Evolutionary conservation across 495 filamentous ascomycete species (phyloP).

Genomic region (Thozetella sp.): DNA sequence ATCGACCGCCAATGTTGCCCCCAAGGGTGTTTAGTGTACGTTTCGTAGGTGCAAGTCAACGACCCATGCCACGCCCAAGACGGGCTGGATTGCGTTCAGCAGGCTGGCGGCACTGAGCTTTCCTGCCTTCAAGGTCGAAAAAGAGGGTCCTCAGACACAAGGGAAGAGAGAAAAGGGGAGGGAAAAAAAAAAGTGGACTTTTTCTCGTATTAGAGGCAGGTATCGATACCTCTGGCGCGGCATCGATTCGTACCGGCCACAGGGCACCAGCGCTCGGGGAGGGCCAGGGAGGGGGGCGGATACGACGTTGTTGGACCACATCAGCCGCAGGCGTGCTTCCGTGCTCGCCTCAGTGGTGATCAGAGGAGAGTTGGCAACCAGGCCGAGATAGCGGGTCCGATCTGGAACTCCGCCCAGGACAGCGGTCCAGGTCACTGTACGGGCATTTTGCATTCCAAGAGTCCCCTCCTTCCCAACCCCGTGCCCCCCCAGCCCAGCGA

Average conservation of each 20-base stretch:
- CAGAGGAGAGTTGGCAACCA: neutral
- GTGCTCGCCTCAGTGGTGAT: neutral
- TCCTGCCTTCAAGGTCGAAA: too few relatives aligned
- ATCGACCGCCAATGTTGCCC: too few relatives aligned
- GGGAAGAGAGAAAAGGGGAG: neutral
- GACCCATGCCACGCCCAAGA: neutral
- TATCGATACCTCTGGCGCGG: neutral
- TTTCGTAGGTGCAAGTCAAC: too few relatives aligned
- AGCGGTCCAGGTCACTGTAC: neutral
- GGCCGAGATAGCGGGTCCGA: constrained; percentile 1
- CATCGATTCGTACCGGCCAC: neutral
- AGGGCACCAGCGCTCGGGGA: neutral
- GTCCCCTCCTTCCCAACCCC: too few relatives aligned
- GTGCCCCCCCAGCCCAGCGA: too few relatives aligned
- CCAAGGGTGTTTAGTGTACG: too few relatives aligned
- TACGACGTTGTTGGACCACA: neutral
- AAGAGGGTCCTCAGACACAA: neutral
- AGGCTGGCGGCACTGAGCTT: too few relatives aligned
- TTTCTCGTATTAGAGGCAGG: constrained; percentile 1
- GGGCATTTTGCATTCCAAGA: too few relatives aligned
- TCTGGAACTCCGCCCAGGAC: neutral
- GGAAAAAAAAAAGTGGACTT: neutral
- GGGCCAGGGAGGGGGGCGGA: too few relatives aligned
- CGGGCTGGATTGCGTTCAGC: neutral
- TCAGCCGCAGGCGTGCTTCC: constrained; percentile 2